Evolutionary conservation across 352 stramenopile genomes (phyloP).

Genomic region (Pythium rhizo-oryzae): DNA sequence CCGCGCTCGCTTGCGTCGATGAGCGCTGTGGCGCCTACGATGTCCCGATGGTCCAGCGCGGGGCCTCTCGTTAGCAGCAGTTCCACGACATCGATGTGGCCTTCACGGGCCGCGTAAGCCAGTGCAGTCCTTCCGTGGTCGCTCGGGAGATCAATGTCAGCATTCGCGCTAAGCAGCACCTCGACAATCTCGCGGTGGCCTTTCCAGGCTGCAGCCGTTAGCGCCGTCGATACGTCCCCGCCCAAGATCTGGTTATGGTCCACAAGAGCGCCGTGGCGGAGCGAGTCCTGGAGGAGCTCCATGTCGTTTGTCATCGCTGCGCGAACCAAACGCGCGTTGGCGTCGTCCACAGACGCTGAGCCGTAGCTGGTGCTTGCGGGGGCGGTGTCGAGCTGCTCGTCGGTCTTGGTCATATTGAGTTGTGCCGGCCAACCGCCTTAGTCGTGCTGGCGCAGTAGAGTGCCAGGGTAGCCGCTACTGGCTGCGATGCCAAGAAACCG

Average conservation of each 20-base stretch:
- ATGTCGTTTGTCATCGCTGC: not conserved
- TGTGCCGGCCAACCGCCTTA: too few species aligned
- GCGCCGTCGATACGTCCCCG: not conserved
- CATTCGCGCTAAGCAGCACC: not conserved
- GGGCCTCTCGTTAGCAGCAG: not conserved
- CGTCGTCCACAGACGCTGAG: too few species aligned
- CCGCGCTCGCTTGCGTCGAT: not conserved
- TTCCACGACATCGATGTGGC: not conserved
- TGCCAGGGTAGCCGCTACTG: too few species aligned
- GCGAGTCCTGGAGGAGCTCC: not conserved
- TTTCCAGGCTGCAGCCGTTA: not conserved
- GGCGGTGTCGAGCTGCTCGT: too few species aligned
- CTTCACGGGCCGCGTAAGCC: not conserved
- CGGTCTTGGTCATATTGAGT: too few species aligned
- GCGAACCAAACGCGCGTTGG: too few species aligned
- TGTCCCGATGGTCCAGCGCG: not conserved
- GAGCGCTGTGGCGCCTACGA: not conserved
- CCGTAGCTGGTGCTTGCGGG: too few species aligned
- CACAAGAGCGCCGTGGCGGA: not conserved
- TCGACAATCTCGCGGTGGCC: not conserved
- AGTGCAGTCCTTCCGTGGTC: not conserved
- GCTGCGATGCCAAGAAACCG: too few species aligned
- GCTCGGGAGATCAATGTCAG: not conserved
- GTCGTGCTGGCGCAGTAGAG: too few species aligned
- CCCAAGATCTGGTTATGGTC: not conserved